These are phyloP conservation scores for Ophiorrhiza pumila DNA, from an alignment of 257 asterid genomes.

Conservation along the genomic window DNA sequence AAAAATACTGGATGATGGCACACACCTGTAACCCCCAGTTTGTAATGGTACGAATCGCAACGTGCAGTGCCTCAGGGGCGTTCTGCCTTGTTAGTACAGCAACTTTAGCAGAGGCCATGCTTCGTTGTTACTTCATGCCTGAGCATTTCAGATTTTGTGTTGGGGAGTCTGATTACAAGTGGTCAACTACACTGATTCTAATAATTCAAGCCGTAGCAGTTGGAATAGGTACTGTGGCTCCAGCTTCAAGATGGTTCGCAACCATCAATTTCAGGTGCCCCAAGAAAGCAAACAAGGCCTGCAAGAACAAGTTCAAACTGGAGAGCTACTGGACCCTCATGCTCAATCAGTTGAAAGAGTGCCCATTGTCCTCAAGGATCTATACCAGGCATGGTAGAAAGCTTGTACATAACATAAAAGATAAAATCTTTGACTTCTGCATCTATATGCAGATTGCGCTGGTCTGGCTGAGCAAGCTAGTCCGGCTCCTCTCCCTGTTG, in stretches of 20 bases:
- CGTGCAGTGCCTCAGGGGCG: slow-evolving; percentile 70
- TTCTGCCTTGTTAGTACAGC: slow-evolving; percentile 54
- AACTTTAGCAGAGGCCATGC: slow-evolving; percentile 51
- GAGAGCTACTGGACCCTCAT: slow-evolving; percentile 61
- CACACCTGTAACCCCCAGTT: slow-evolving; percentile 77
- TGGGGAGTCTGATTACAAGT: slow-evolving; percentile 72
- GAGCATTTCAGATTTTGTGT: slow-evolving; percentile 50
- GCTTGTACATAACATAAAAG: slow-evolving; percentile 38
- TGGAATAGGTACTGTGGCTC: slow-evolving; percentile 60
- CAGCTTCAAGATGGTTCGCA: slow-evolving; percentile 64
- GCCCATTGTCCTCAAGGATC: slow-evolving; percentile 43
- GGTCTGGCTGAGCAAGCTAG: slow-evolving; percentile 58
- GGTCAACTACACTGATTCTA: slow-evolving; percentile 62
- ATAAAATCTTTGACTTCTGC: slow-evolving; percentile 39
- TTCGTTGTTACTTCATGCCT: slow-evolving; percentile 50
- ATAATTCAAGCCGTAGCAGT: slow-evolving; percentile 53
- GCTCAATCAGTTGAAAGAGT: slow-evolving; percentile 46
- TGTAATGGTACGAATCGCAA: slow-evolving; percentile 65
- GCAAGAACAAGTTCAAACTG: slow-evolving; percentile 25
- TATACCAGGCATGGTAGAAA: slow-evolving; percentile 41
- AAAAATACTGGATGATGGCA: slow-evolving; percentile 86
- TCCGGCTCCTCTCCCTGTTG: slow-evolving; percentile 46
- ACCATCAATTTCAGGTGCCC: slow-evolving; percentile 60
- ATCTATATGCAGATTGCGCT: slow-evolving; percentile 45
- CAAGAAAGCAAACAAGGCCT: slow-evolving; percentile 24